Evolutionary conservation across 23 red algal genomes (phyloP).

Genomic region (Gracilariopsis chorda): DNA sequence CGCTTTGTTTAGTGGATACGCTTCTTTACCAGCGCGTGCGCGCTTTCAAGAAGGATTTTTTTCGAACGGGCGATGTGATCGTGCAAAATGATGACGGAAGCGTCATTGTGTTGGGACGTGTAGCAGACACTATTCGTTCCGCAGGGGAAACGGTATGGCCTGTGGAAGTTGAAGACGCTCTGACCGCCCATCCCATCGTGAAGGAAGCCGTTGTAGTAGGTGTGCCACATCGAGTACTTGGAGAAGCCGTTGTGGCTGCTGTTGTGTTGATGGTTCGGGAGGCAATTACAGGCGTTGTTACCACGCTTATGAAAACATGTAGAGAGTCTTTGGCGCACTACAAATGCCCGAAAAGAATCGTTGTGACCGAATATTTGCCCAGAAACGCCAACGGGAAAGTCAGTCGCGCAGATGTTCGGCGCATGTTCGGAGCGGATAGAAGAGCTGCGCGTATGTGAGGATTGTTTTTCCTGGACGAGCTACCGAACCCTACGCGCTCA

Average conservation of each 20-base stretch:
- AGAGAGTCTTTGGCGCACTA: slow-evolving; percentile 17
- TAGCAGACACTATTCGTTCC: slow-evolving; percentile 67
- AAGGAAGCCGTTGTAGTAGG: slow-evolving; percentile 67
- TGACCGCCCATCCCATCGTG: slow-evolving; percentile 23
- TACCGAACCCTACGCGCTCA: too few species aligned
- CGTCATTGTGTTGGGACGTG: slow-evolving; percentile 33
- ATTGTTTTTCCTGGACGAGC: too few species aligned
- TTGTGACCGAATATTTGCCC: slow-evolving; percentile 6
- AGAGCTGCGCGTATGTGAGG: not conserved
- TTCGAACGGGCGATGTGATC: slow-evolving; percentile 72
- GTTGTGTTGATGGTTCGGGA: slow-evolving; percentile 19
- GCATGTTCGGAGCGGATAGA: not conserved
- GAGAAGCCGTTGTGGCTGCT: slow-evolving; percentile 75
- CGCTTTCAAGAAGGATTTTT: slow-evolving; percentile 25
- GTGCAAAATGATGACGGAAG: slow-evolving; percentile 31
- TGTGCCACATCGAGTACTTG: slow-evolving; percentile 41
- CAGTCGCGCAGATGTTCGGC: not conserved
- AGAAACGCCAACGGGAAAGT: slow-evolving; percentile 33
- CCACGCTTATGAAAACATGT: slow-evolving; percentile 9
- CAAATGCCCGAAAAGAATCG: not conserved
- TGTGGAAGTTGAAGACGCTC: slow-evolving; percentile 55
- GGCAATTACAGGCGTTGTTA: not conserved
- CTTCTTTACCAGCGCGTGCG: not conserved
- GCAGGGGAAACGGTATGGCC: slow-evolving; percentile 74
- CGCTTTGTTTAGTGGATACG: slow-evolving; percentile 69